Percentiles rank a stretch among this genome's conserved stretches.
Evolutionary conservation across 139 green algal species (phyloP).

Genomic region (Eudorina sp.): DNA sequence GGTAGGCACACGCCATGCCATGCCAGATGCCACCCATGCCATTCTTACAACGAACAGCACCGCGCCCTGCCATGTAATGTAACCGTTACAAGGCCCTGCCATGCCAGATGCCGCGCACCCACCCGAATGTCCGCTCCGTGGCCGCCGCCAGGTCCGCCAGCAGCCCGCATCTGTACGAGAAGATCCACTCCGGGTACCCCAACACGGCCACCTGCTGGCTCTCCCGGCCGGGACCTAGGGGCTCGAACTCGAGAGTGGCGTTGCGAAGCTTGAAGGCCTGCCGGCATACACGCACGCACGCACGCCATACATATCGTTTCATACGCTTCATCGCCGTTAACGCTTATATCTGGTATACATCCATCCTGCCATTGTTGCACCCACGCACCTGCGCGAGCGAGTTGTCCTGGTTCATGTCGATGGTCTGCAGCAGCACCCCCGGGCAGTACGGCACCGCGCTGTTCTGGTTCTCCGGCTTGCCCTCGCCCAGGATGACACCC

Average conservation of each 20-base stretch:
- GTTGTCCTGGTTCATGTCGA: constrained; percentile 93
- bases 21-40: too few species aligned
- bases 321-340: too few species aligned
- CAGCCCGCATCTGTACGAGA: constrained; percentile 33
- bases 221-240: neutral
- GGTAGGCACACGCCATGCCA: too few species aligned
- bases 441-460: constrained; percentile 81
- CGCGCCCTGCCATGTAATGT: too few species aligned
- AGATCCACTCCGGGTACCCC: constrained; percentile 50
- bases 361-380: too few species aligned
- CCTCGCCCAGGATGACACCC: constrained; percentile 79
- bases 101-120: neutral
- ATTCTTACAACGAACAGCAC: too few species aligned
- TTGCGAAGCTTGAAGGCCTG: constrained; percentile 87
- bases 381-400: constrained; percentile 73
- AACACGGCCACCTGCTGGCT: constrained; percentile 38
- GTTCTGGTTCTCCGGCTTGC: constrained; percentile 92
- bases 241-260: constrained; percentile 36
- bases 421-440: constrained; percentile 80
- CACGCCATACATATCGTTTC: too few species aligned
- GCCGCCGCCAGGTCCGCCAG: constrained; percentile 78
- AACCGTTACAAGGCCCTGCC: too few species aligned
- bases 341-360: too few species aligned
- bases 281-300: too few species aligned
- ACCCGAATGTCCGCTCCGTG: constrained; percentile 82